These are phyloP conservation scores for Plasmodium relictum DNA, from an alignment of 169 alveolate genomes.

Conservation along the genomic window DNA sequence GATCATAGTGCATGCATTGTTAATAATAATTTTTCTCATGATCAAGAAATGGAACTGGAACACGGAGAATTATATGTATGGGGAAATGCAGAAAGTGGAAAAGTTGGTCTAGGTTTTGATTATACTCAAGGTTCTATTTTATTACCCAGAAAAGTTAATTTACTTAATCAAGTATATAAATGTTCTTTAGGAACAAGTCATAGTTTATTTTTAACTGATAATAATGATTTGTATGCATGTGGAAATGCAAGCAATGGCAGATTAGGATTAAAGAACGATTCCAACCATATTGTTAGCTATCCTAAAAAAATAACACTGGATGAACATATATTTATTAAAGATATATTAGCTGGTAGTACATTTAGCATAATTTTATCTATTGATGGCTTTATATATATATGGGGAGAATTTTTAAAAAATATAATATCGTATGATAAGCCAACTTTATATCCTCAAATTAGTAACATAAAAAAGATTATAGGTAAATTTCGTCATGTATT, in stretches of 20 bases:
- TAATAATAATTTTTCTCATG: conserved; percentile 26
- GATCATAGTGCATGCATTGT: conserved; percentile 90
- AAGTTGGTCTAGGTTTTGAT: conserved; percentile 90
- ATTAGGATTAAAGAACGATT: conserved; percentile 56
- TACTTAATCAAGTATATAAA: conserved; percentile 82
- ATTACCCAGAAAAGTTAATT: conserved; percentile 85
- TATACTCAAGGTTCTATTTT: conserved; percentile 81
- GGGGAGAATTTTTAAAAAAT: conserved; percentile 80
- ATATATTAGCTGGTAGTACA: conserved; percentile 82
- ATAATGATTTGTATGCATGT: conserved; percentile 86
- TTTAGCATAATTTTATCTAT: conserved; percentile 80
- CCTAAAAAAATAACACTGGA: conserved; percentile 71
- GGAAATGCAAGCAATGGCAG: conserved; percentile 90
- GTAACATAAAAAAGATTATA: conserved; percentile 53
- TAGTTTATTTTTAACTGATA: conserved; percentile 83
- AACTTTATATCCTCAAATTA: conserved; percentile 70
- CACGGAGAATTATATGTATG: conserved; percentile 90
- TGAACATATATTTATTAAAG: conserved; percentile 73
- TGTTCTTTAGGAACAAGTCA: conserved; percentile 89
- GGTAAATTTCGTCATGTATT: conserved; percentile 38
- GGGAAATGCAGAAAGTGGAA: conserved; percentile 92
- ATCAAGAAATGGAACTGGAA: conserved; percentile 24
- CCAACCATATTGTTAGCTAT: conserved; percentile 22
- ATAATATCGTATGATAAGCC: conserved; percentile 22
- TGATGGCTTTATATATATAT: conserved; percentile 82